Evolutionary conservation across 441 rosid genomes (phyloP), one percentile per base, ranked within the genome.

Genomic region (Pelargonium cotyledonis): DNA sequence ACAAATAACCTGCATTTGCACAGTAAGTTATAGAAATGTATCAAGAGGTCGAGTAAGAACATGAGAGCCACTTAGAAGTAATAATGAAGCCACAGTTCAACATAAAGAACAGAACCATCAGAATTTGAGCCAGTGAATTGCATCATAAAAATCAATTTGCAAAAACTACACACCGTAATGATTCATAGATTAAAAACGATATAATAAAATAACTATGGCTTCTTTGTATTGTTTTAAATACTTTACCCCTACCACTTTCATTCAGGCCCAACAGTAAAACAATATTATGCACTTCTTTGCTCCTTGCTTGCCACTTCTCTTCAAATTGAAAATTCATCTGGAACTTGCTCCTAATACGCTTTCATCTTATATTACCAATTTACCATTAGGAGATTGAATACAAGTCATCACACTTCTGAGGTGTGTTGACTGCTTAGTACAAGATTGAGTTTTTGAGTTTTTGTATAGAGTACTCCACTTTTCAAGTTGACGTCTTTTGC

Each of bases 1-100:
- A 89, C 74, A 95, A 82, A 80, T 92, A 95, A 75, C 93, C 99
- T 95, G 95, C 88, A 77, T 64, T 76, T 78, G 62, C 67, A 70
- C 21, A 51, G 40, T 16, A 79, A 61, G 73, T 68, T 71, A 76
- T 26, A n/a, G 29, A 5, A 40, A 5, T 65, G 26, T 47, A 9
- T 47, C 6, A 47, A 62, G 14, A 46, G 53, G 46, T 67, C 11
- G 23, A 57, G 10, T 14, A 21, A 23, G 35, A 67, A 16, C 40
- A 68, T 55, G 23, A 23, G 67, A 65, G 8, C 68, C 62, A 69
- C 15, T 53, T 43, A 41, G 53, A 38, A 29, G 49, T 14, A 19
- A 66, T 66, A 9, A 46, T 43, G 68, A 41, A 44, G 12, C 57
- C 35, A 18, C 15, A 44, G 16, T 44, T 55, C 61, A 55, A 55